A percentile compares a stretch with the other conserved stretches of the same genome.
phyloP scores from a whole-genome alignment of 331 rosid species.

The Prunus yedoensis region DNA sequence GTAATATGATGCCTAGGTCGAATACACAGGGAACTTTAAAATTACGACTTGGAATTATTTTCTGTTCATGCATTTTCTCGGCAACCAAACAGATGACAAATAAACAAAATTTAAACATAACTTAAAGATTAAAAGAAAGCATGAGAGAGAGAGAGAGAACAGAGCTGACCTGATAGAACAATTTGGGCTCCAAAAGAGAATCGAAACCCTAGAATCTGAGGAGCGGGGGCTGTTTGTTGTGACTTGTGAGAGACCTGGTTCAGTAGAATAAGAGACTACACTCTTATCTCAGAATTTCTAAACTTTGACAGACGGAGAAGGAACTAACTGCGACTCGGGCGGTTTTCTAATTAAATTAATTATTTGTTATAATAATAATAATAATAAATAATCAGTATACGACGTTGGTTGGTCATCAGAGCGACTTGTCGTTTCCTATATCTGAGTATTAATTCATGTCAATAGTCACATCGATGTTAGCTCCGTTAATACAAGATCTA shows the following conservation, averaged over 20 bases:
- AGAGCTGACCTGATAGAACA: constrained; percentile 17
- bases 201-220: constrained; percentile 18
- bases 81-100: constrained; percentile 23
- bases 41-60: neutral
- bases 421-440: too few species aligned
- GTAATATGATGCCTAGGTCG: neutral
- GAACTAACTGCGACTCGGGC: neutral
- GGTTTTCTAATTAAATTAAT: neutral
- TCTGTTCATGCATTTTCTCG: constrained; percentile 21
- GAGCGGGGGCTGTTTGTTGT: neutral
- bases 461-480: too few species aligned
- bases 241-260: constrained; percentile 8
- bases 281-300: constrained; percentile 9
- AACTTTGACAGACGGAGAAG: neutral
- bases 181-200: neutral
- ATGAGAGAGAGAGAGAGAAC: neutral
- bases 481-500: too few species aligned
- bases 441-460: too few species aligned
- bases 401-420: too few species aligned
- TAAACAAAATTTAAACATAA: constrained; percentile 1
- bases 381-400: too few species aligned
- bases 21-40: neutral
- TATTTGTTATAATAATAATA: too few species aligned
- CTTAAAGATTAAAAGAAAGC: neutral
- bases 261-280: neutral